phyloP scores from a whole-genome alignment of 805 yeast species.

The Isabelozyma gotoi region DNA sequence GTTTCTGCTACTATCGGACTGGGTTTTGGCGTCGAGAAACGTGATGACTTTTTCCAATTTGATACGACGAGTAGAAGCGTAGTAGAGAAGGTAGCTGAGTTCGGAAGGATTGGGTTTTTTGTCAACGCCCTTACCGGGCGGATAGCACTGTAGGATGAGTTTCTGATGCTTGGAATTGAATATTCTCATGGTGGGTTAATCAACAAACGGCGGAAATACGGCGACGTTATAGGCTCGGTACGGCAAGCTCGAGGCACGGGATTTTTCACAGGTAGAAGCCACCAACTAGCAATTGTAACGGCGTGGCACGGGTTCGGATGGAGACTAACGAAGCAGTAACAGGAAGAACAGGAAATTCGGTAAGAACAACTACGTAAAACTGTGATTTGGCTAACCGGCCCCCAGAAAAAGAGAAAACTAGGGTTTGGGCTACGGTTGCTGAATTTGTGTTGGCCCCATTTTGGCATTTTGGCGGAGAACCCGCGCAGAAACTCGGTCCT shows the following conservation, averaged over 20 bases:
- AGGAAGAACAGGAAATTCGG: too few relatives aligned
- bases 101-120: constrained; percentile 93
- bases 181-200: constrained; percentile 36
- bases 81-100: constrained; percentile 80
- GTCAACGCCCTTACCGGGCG: constrained; percentile 81
- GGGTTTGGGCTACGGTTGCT: too few relatives aligned
- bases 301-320: background rate
- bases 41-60: constrained; percentile 84
- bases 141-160: constrained; percentile 88
- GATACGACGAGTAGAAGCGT: constrained; percentile 85
- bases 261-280: too few relatives aligned
- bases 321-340: background rate
- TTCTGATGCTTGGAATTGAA: constrained; percentile 85
- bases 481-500: background rate
- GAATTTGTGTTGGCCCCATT: too few relatives aligned
- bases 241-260: too few relatives aligned
- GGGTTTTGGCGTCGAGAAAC: constrained; percentile 63
- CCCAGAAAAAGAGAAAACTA: too few relatives aligned
- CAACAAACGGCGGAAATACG: too few relatives aligned
- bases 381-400: too few relatives aligned
- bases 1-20: constrained; percentile 56
- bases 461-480: background rate
- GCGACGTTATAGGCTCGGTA: too few relatives aligned
- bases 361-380: too few relatives aligned
- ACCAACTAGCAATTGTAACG: too few relatives aligned